Conservation (phyloP, 2,329 filamentous ascomycete species). For the Tolypocladium guangdongense region DNA sequence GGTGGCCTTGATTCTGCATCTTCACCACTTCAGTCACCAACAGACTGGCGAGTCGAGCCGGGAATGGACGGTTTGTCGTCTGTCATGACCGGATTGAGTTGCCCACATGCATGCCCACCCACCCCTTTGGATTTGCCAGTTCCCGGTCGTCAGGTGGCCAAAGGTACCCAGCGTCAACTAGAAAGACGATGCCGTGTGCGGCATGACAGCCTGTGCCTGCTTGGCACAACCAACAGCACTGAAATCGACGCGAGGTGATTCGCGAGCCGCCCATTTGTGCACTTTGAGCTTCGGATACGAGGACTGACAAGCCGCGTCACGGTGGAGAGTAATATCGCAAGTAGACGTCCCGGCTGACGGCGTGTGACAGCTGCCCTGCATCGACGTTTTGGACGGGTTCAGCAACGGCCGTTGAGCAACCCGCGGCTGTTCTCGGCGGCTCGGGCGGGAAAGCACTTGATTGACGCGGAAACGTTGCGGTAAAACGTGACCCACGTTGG, state of each 20-base stretch:
- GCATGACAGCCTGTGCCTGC: not conserved
- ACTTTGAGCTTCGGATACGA: not conserved
- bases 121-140: not conserved
- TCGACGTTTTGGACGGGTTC: not conserved
- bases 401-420: not conserved
- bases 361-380: not conserved
- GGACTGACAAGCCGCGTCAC: not conserved
- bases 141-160: not conserved
- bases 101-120: not conserved
- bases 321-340: not conserved
- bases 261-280: not conserved
- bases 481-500: not conserved
- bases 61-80: not conserved
- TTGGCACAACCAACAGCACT: not conserved
- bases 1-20: not conserved
- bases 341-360: not conserved
- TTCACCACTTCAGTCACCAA: not conserved
- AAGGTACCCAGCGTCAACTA: not conserved
- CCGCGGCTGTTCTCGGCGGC: not conserved
- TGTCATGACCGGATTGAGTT: not conserved
- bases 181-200: not conserved
- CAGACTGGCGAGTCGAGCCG: not conserved
- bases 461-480: not conserved
- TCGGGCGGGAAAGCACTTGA: not conserved
- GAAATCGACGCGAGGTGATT: not conserved